Evolutionary conservation across 805 yeast genomes (phyloP), one percentile per base, ranked within the genome.

Genomic region (Candida succiphila): DNA sequence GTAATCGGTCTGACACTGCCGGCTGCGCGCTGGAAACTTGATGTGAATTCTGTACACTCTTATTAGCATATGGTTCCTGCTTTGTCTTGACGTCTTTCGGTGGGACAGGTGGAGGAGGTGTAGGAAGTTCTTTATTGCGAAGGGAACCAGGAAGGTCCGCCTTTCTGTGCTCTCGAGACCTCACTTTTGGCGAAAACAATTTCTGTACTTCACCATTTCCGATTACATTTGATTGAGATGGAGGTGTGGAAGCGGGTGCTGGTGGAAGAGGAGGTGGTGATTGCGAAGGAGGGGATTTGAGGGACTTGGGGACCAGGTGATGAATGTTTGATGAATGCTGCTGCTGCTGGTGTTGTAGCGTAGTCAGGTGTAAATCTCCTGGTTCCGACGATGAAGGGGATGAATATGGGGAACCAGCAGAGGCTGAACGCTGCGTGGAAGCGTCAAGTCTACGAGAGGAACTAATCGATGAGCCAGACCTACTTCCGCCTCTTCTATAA

Each of bases 401-500:
- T 7, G 23, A 21, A 21, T 7, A 21, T 21, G 10, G 10, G 10
- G 23, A 21, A 8, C 10, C 7, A 10, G 23, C 7, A 21, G 23
- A 21, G 10, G 23, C 23, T 21, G 23, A 21, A 21, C 23, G 7
- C 23, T 21, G 23, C 10, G 10, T 21, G 7, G 23, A 21, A 21
- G n/a, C n/a, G n/a, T n/a, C n/a, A n/a, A n/a, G n/a, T n/a, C n/a
- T n/a, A n/a, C n/a, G n/a, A n/a, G n/a, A n/a, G n/a, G n/a, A n/a
- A n/a, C n/a, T n/a, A n/a, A n/a, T n/a, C n/a, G n/a, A n/a, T 21
- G 23, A 21, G 7, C 23, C 23, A 8, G 14, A 9, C 14, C 30
- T 28, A 14, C 23, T 20, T 18, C 51, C 39, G 12, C 61, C 63
- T 49, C 63, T 56, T 40, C 71, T 59, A 44, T 70, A 69, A 1